phyloP scores from a whole-genome alignment of 164 flowering plant genomes.

The Hamamelis virginiana region DNA sequence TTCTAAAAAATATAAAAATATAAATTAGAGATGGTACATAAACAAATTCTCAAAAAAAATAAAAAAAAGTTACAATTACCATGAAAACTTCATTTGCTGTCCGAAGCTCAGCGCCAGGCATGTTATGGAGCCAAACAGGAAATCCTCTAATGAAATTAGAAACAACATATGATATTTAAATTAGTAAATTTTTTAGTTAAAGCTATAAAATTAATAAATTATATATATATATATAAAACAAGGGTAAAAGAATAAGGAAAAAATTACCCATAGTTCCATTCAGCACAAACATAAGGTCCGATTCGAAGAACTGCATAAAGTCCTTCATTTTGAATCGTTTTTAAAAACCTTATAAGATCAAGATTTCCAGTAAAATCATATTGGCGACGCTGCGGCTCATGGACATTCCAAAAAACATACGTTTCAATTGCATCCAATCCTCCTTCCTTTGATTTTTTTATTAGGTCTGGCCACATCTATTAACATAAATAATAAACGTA shows the following conservation, averaged over 20 bases:
- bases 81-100: conserved; percentile 40
- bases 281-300: conserved; percentile 78
- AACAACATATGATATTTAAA: not conserved
- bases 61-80: conserved; percentile 23
- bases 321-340: conserved; percentile 56
- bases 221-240: too few species aligned
- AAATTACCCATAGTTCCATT: conserved; percentile 79
- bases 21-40: not conserved
- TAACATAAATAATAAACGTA: not conserved
- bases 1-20: conserved; percentile 22
- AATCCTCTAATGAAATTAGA: conserved; percentile 33
- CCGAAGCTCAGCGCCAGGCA: conserved; percentile 45
- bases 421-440: conserved; percentile 57
- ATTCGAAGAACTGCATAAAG: conserved; percentile 60
- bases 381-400: conserved; percentile 50
- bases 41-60: not conserved
- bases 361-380: conserved; percentile 59
- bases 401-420: conserved; percentile 58
- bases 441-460: conserved; percentile 51
- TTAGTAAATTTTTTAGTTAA: not conserved
- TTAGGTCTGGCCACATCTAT: conserved; percentile 63
- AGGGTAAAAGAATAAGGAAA: not conserved
- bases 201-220: too few species aligned
- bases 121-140: conserved; percentile 62
- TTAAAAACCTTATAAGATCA: conserved; percentile 60